Conservation (phyloP, 2,329 filamentous ascomycete species). For the Sporothrix mexicana region DNA sequence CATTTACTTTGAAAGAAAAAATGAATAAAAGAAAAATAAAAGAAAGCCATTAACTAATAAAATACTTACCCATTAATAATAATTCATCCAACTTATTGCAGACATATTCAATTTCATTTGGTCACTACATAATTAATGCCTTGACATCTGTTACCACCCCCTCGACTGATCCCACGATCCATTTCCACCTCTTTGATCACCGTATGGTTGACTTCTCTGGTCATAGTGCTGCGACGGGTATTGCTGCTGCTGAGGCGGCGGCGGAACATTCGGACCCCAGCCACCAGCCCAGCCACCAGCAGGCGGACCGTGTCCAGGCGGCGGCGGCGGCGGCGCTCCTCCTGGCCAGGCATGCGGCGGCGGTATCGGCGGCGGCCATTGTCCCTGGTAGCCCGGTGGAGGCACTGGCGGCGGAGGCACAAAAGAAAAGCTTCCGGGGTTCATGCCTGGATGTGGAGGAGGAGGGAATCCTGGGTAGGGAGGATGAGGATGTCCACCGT, state of each 20-base stretch:
- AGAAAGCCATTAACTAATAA: background rate
- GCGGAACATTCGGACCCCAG: background rate
- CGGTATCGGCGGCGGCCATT: conserved; percentile 35
- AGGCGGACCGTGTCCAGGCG: background rate
- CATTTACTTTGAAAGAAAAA: background rate
- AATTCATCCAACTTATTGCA: too few relatives aligned
- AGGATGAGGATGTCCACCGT: background rate
- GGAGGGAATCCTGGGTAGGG: background rate
- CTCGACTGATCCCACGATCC: conserved; percentile 8
- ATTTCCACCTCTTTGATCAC: background rate
- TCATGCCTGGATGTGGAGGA: background rate
- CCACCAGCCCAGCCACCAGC: background rate
- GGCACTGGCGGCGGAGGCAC: conserved; percentile 27
- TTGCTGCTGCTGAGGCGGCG: conserved; percentile 18
- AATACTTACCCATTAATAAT: too few relatives aligned
- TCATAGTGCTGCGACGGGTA: conserved; percentile 18
- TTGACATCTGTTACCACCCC: background rate
- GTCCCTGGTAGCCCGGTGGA: conserved; percentile 34
- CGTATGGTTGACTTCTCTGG: background rate
- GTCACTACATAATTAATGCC: background rate
- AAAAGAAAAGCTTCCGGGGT: background rate
- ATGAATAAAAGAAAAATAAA: background rate
- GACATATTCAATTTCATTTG: too few relatives aligned
- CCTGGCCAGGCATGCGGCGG: conserved; percentile 20
- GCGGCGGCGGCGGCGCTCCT: background rate